These are phyloP conservation scores for Elsinoe fawcettii DNA, from an alignment of 2,329 filamentous ascomycete genomes.

Conservation along the genomic window DNA sequence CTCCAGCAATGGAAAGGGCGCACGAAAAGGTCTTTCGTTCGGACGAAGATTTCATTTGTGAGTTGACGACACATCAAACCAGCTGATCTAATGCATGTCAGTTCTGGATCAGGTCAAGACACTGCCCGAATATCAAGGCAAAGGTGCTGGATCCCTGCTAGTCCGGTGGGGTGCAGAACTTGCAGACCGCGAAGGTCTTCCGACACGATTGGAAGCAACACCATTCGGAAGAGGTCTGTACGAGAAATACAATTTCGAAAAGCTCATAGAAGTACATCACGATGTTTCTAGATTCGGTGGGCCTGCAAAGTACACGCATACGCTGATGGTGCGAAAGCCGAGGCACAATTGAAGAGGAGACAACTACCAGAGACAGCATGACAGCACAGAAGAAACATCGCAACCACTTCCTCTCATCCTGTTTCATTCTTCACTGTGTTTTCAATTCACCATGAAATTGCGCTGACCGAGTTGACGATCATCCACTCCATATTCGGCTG, in stretches of 20 bases:
- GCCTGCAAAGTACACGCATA: background rate
- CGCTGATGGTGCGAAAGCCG: background rate
- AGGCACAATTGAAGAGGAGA: background rate
- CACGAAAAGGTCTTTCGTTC: background rate
- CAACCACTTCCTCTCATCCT: background rate
- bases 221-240: slow-evolving; percentile 25
- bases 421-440: background rate
- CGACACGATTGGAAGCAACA: slow-evolving; percentile 15
- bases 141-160: slow-evolving; percentile 34
- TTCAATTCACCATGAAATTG: background rate
- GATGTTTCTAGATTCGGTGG: slow-evolving; percentile 6
- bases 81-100: no score
- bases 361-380: background rate
- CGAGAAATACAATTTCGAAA: slow-evolving; percentile 27
- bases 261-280: background rate
- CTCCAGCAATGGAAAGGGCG: background rate
- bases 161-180: slow-evolving; percentile 32
- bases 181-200: slow-evolving; percentile 30
- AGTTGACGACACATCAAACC: no score
- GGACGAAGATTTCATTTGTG: background rate
- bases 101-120: slow-evolving; percentile 27
- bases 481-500: background rate
- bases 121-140: slow-evolving; percentile 33
- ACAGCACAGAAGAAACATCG: no score
- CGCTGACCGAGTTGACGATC: background rate